Evolutionary conservation across 352 stramenopile species (phyloP), one percentile per base, ranked within the genome.

Genomic region (Phytophthora foliorum): DNA sequence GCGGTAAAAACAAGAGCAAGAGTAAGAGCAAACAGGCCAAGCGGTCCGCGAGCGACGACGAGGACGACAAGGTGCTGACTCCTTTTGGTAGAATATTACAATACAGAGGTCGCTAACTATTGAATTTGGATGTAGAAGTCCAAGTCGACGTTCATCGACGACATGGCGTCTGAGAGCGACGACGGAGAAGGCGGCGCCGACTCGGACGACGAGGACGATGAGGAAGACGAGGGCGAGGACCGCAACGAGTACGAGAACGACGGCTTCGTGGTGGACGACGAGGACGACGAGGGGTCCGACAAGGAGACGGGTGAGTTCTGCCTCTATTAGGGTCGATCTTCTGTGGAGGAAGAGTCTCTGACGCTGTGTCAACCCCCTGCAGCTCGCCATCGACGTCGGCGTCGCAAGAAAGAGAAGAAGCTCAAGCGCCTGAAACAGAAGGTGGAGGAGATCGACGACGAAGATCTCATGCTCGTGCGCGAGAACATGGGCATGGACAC

Each of bases 181-280:
- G 89, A 95, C 54, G 89, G 72, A 27, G 81, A 75, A 59, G 69
- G 65, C 24, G 81, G 72, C 29, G 71, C 62, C 19, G 77, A 87
- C 57, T 89, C 77, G 21, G 88, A 94, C 46, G 81, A 93, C 19
- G 84, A 86, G 4, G 82, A 92, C 13, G 85, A 94, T 5, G 84
- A 90, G 1, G 89, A 96, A n/a, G 89, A 97, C 16, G 88, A 95
- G 3, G 85, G 79, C 16, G 89, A 93, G 64, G 89, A 93, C 62
- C 90, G 88, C 65, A 94, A 97, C 58, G 88, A 95, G 72, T 97
- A 97, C 69, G 89, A 95, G 57, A 91, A 92, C 54, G 90, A 97
- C 58, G 90, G 90, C 21, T 97, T 97, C 53, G 86, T 97, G 16
- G 90, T 97, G 27, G 89, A 92, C 27, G 89, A 96, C 25, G 65